Base-by-base conservation (phyloP, 2,329 filamentous ascomycete genomes). In the Fusarium nygamai region DNA sequence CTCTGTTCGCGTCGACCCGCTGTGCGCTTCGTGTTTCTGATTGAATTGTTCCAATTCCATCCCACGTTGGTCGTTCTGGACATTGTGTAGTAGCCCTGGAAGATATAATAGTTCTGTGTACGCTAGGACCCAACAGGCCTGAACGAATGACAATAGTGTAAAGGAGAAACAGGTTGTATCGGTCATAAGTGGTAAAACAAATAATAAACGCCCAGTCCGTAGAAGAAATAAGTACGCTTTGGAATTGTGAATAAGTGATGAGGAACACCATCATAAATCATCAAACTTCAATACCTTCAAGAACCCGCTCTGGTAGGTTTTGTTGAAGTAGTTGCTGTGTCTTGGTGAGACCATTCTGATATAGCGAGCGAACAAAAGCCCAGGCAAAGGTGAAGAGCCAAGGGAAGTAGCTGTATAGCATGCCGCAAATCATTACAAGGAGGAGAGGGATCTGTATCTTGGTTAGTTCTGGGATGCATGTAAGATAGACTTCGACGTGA, bases 371-470 rank as follows among this genome's bases (percentile, higher is more conserved):
- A 38, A 78, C 70, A 38, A 82, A 82, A 33, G 80, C 78, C 77
- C 77, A 83, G 11, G 79, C 68, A 43, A 83, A 80, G 8, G 79
- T 76, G 61, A 84, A 83, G 13, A 88, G 83, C 60, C 86, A 84
- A 3, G 89, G 88, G 38, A 89, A 83, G 57, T 85, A 85, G 76
- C 83, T 87, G 78, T 86, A 88, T 31, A 87, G 79, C 84, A 87
- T 86, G 41, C 86, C 85, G 71, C 83, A 84, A 56, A 88, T 76
- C 78, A 88, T 85, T 67, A 86, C 73, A 29, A 87, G 67, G 22
- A 89, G 84, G 43, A 88, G 83, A 38, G 86, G 86, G 73, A 88
- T 88, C 86, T 88, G 66, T 12, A 43, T 24, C n/a, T n/a, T 33
- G 27, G 62, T 82, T 76, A 79, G 78, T 36, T 36, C 57, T 58